Evolutionary conservation across 2,329 filamentous ascomycete genomes (phyloP), one percentile per base, ranked within the genome.

Genomic region (Neonectria hederae): DNA sequence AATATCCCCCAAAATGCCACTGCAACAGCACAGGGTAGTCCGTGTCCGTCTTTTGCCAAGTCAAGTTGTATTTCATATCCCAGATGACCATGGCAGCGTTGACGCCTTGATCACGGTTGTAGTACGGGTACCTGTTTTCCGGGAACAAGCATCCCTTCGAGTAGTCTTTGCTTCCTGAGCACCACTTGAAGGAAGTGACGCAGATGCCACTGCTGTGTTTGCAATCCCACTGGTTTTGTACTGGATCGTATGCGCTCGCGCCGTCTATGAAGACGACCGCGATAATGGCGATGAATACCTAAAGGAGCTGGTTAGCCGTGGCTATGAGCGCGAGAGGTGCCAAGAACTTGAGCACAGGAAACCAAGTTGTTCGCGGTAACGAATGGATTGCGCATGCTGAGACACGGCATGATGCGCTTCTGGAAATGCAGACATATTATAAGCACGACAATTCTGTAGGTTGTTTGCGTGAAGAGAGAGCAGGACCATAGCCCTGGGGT

Each of bases 131-230:
- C 4, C 59, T 63, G 2, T 59, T 56, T 5, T 63, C 28, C 1
- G 66, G 68, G 13, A 67, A 65, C 3, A 57, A 56, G 42, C 63
- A 65, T 2, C 59, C 63, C 43, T 57, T 60, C 2, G 57, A 48
- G 8, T 49, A 48, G 43, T 71, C 66, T 3, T 48, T 60, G 13
- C 52, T 65, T 28, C 59, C 60, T 11, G 69, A 62, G 38, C 64
- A 70, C 68, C 66, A 70, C n/a, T 59, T 55, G 45, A 70, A 69
- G 5, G 69, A 69, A 38, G 66, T 67, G 49, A 71, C 5, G n/a
- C 64, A 70, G 19, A 70, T 62, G 26, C 54, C 54, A 45, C 62
- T 28, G 43, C 59, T 45, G 26, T 70, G 58, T 26, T 63, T 26
- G 55, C 68, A 71, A 14, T 62, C 56, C 68, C 64, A 71, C 45